These are phyloP conservation scores for Suaeda aralocaspica DNA, from an alignment of 148 eudicot genomes.

Conservation along the genomic window DNA sequence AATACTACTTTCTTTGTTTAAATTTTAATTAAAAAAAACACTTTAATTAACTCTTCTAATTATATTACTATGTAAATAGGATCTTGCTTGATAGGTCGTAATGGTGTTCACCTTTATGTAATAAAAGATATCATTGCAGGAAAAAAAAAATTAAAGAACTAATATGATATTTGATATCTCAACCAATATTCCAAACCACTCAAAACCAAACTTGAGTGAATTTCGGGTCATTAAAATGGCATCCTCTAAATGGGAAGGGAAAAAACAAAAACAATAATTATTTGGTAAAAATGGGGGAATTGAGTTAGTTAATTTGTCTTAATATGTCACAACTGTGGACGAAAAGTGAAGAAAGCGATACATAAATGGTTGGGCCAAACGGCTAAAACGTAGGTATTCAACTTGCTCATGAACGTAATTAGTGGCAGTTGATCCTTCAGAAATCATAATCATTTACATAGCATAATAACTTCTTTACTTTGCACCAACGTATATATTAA, in stretches of 20 bases:
- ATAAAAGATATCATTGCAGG: no score
- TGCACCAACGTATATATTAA: no score
- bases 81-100: no score
- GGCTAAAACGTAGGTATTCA: constrained; percentile 13
- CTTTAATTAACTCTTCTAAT: no score
- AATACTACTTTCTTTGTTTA: no score
- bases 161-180: not conserved
- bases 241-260: not conserved
- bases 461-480: not conserved
- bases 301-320: constrained; percentile 12
- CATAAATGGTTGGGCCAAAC: not conserved
- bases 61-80: no score
- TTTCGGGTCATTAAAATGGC: not conserved
- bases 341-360: not conserved
- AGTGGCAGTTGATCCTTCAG: constrained; percentile 14
- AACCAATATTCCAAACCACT: not conserved
- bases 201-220: not conserved
- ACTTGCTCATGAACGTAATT: not conserved
- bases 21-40: no score
- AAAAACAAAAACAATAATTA: no score
- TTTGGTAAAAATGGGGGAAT: not conserved
- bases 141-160: no score
- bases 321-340: not conserved
- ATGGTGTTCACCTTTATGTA: no score
- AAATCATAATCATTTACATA: not conserved